A percentile compares a stretch with the other conserved stretches of the same genome.
Conservation (phyloP, 176 grass and related monocot genomes). For the Eleusine indica region DNA sequence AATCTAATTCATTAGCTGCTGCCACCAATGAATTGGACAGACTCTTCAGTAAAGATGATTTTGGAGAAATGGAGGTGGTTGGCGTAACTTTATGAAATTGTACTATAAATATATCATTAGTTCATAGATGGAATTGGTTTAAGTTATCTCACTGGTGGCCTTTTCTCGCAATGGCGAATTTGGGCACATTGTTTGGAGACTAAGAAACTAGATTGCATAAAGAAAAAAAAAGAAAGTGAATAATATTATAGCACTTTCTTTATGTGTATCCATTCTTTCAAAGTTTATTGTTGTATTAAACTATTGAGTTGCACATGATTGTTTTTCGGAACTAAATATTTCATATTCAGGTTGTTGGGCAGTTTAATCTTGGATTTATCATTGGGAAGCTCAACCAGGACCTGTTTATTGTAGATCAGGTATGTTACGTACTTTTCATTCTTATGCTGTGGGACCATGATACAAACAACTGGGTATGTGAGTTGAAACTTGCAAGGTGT, state of each 20-base stretch:
- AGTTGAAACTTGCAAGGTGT: slow-evolving; percentile 43
- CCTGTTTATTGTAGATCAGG: slow-evolving; percentile 99
- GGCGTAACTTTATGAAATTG: slow-evolving; percentile 8
- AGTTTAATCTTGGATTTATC: slow-evolving; percentile 99
- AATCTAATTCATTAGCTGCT: slow-evolving; percentile 67
- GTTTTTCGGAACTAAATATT: slow-evolving; percentile 33
- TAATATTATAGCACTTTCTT: slow-evolving; percentile 24
- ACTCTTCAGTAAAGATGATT: slow-evolving; percentile 95
- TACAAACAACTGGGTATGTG: slow-evolving; percentile 32
- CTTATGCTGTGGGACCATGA: neutral
- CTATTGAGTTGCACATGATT: slow-evolving; percentile 11
- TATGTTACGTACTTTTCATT: slow-evolving; percentile 44
- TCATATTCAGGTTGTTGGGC: slow-evolving; percentile 79
- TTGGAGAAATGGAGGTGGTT: slow-evolving; percentile 89
- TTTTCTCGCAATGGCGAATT: neutral
- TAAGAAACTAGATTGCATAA: slow-evolving; percentile 8
- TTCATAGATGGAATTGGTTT: neutral
- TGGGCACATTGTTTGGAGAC: neutral
- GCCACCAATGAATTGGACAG: slow-evolving; percentile 82
- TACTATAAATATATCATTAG: slow-evolving; percentile 17
- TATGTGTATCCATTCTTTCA: slow-evolving; percentile 31
- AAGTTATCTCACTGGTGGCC: neutral
- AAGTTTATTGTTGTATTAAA: slow-evolving; percentile 13
- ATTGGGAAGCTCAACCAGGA: slow-evolving; percentile 86
- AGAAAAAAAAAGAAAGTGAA: neutral